Conservation (phyloP, 2,329 filamentous ascomycete species). For the Aureobasidium vineae region DNA sequence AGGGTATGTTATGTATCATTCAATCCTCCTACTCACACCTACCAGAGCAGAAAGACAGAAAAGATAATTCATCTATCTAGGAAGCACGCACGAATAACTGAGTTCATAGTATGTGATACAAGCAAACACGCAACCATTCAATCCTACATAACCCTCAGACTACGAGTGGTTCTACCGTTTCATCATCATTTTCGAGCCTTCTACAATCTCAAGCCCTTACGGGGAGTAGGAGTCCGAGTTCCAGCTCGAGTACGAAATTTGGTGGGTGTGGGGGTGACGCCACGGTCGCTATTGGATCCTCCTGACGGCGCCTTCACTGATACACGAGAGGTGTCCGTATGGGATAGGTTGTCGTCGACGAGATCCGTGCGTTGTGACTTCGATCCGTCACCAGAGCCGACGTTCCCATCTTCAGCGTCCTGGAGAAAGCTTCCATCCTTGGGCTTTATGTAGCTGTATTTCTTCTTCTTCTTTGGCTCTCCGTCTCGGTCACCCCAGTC, state of each 20-base stretch:
- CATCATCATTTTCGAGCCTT: not conserved
- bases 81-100: not conserved
- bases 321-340: constrained; percentile 10
- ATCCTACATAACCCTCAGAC: constrained; percentile 7
- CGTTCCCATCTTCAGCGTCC: constrained; percentile 1
- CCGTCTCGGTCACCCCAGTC: not conserved
- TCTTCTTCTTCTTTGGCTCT: constrained; percentile 3
- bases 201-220: constrained; percentile 2
- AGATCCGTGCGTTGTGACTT: constrained; percentile 3
- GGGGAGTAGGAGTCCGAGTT: constrained; percentile 5
- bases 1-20: not conserved
- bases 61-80: not conserved
- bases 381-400: not conserved
- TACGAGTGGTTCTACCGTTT: constrained; percentile 14
- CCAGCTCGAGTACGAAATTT: constrained; percentile 14
- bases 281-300: constrained; percentile 8
- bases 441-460: constrained; percentile 8
- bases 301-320: constrained; percentile 9
- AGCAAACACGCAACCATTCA: constrained; percentile 8
- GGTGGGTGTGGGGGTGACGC: not conserved
- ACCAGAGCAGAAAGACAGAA: not conserved
- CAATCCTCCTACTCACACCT: not conserved
- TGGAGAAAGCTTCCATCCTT: constrained; percentile 1
- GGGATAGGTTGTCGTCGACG: constrained; percentile 6
- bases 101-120: constrained; percentile 9